Percentiles rank a stretch among this genome's conserved stretches.
phyloP scores from a whole-genome alignment of 2,329 filamentous ascomycete species.

The Epichloe typhina region DNA sequence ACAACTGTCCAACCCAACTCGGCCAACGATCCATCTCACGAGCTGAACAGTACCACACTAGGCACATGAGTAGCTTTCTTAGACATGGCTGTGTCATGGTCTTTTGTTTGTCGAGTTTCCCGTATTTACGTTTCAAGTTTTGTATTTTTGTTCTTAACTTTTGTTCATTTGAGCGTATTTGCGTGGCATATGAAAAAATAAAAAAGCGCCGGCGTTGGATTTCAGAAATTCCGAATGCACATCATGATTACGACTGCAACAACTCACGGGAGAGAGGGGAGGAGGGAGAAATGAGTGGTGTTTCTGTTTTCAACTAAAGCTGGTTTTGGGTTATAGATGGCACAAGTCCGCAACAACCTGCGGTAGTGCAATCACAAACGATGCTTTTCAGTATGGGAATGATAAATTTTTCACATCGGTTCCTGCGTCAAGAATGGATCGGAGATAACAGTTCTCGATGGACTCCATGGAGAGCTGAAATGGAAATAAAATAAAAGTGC shows the following conservation, averaged over 20 bases:
- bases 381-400: not conserved
- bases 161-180: constrained; percentile 22
- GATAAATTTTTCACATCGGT: not conserved
- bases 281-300: constrained; percentile 3
- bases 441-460: constrained; percentile 1
- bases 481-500: constrained; percentile 6
- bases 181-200: constrained; percentile 19
- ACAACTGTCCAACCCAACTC: constrained; percentile 49
- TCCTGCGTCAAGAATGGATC: not conserved
- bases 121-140: not conserved
- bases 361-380: not conserved
- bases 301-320: constrained; percentile 10
- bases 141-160: constrained; percentile 12
- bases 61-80: constrained; percentile 1
- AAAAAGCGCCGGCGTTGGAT: constrained; percentile 21
- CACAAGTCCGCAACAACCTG: not conserved
- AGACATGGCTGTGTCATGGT: not conserved
- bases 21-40: constrained; percentile 44
- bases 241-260: constrained; percentile 16
- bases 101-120: not conserved
- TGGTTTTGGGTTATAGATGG: constrained; percentile 14
- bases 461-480: constrained; percentile 6
- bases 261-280: constrained; percentile 10
- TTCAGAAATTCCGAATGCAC: constrained; percentile 14
- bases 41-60: constrained; percentile 59